phyloP scores from a whole-genome alignment of 192 early-diverging fungal species.

The Fimicolochytrium jonesii region DNA sequence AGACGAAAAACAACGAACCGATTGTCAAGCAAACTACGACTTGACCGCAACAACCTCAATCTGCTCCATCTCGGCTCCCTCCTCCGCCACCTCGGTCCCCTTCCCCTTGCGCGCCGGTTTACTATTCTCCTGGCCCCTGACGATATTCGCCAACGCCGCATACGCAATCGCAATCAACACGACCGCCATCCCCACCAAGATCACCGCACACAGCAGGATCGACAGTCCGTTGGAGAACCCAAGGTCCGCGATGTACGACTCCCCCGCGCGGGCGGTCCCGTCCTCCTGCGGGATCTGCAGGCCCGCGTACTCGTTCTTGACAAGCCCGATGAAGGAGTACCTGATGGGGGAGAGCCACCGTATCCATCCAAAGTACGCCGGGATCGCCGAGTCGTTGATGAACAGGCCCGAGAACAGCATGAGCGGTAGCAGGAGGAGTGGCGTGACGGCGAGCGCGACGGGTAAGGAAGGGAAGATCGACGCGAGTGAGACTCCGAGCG shows the following conservation, averaged over 20 bases:
- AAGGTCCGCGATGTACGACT: neutral
- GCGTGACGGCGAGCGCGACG: slow-evolving; percentile 42
- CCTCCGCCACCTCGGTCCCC: neutral
- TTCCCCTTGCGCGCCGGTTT: neutral
- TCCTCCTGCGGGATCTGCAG: neutral
- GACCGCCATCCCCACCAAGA: neutral
- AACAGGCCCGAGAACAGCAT: slow-evolving; percentile 57
- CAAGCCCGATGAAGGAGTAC: slow-evolving; percentile 28
- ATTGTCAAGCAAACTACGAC: no score
- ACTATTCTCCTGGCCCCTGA: neutral
- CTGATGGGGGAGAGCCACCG: slow-evolving; percentile 33
- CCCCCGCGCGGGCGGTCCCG: neutral
- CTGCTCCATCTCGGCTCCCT: neutral
- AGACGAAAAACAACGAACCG: no score
- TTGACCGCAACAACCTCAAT: no score
- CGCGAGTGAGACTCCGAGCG: slow-evolving; percentile 50
- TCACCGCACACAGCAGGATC: neutral
- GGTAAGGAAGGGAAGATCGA: slow-evolving; percentile 41
- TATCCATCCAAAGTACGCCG: slow-evolving; percentile 47
- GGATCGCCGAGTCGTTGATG: slow-evolving; percentile 54
- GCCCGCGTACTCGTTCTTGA: slow-evolving; percentile 10
- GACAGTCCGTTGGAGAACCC: neutral
- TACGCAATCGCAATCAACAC: neutral
- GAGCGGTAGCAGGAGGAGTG: slow-evolving; percentile 49
- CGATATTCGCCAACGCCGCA: neutral